phyloP scores from a whole-genome alignment of 139 green algal species.

The Spirogloea muscicola region DNA sequence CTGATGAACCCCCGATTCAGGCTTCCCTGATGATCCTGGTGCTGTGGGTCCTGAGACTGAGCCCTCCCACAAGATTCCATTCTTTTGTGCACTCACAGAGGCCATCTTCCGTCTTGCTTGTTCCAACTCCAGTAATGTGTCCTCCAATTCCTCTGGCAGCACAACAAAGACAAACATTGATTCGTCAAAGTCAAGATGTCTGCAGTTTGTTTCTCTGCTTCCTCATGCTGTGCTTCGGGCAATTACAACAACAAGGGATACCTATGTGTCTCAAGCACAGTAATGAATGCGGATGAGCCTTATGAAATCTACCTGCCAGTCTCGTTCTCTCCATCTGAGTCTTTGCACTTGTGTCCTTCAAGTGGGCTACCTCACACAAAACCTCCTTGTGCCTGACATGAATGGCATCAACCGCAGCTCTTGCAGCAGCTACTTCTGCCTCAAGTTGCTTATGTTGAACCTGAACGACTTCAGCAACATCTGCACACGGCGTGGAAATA shows the following conservation, averaged over 20 bases:
- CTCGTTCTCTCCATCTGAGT: slow-evolving; percentile 13
- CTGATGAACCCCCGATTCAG: too few relatives aligned
- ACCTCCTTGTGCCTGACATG: slow-evolving; percentile 28
- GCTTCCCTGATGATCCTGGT: too few relatives aligned
- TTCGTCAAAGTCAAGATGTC: slow-evolving; percentile 3
- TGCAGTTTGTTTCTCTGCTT: slow-evolving; percentile 6
- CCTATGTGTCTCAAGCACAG: too few relatives aligned
- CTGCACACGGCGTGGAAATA: too few relatives aligned
- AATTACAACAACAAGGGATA: too few relatives aligned
- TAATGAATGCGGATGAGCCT: too few relatives aligned
- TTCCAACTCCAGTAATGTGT: slow-evolving; percentile 21
- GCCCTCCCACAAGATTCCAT: too few relatives aligned
- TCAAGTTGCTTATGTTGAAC: neutral
- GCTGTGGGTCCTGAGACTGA: too few relatives aligned
- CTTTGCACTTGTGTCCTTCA: slow-evolving; percentile 7
- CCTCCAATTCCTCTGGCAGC: slow-evolving; percentile 1
- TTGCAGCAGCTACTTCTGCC: slow-evolving; percentile 2
- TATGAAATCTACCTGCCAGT: slow-evolving; percentile 1
- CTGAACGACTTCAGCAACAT: neutral
- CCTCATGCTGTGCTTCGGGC: too few relatives aligned
- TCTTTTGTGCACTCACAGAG: too few relatives aligned
- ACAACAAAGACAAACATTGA: neutral
- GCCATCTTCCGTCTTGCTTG: slow-evolving; percentile 4
- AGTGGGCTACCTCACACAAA: slow-evolving; percentile 6
- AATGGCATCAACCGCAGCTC: slow-evolving; percentile 13